Base-by-base conservation (phyloP, 108 stramenopile species). In the Cyclotella cryptica region DNA sequence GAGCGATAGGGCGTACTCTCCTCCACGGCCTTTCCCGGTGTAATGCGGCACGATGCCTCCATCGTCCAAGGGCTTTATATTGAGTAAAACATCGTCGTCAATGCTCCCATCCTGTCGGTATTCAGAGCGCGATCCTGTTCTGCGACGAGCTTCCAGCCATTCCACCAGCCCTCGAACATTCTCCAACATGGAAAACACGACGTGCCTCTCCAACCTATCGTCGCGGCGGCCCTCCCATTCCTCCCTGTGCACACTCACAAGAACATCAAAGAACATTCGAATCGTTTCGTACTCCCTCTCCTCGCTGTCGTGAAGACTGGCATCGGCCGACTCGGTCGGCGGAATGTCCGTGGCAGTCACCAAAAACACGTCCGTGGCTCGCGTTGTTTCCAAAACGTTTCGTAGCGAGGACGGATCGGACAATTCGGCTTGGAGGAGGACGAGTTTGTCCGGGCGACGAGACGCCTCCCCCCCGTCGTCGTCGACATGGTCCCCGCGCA, bases 21-120 rank as follows among this genome's bases (percentile, higher is more conserved):
- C 89, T 21, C 84, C 89, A 42, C 75, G 74, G 18, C 89, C 89
- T 47, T 89, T 80, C 30, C 86, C 86, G 10, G 83, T 74, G 52
- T 71, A 89, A 49, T 89, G 86, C 21, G 86, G 85, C 2, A 86
- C 85, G 54, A 89, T 84, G n/a, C 84, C 79, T 17, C 89, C 89
- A 51, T 89, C 89, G 46, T 89, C 89, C 46, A 86, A 57, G 12
- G 89, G 86, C 26, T 83, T 68, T 13, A 87, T 87, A 41, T 61
- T 62, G 0, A 62, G n/a, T 30, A 60, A 39, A 15, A 49, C 60
- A 14, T 72, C 28, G 62, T 55, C 83, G 0, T 18, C 63, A 43
- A 75, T 45, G 26, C 62, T 69, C 21, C 71, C 1, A 4, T n/a
- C 24, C 6, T 55, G 55, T 1, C 24, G 13, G 0, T n/a, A n/a